A percentile compares a stretch with the other conserved stretches of the same genome.
Conservation (phyloP, 1,284 basidiomycete species). For the Melanopsichium pennsylvanicum region DNA sequence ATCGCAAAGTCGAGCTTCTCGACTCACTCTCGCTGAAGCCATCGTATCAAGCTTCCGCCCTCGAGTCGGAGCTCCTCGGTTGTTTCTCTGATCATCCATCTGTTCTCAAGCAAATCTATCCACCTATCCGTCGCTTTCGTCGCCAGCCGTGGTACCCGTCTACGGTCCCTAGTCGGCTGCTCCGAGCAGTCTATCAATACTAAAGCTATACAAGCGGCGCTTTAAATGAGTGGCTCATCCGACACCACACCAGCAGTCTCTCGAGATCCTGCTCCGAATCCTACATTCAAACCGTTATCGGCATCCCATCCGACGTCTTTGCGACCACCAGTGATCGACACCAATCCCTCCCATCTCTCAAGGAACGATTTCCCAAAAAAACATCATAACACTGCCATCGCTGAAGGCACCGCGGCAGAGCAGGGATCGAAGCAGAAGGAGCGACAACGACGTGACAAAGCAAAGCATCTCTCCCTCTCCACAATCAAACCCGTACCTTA, state of each 20-base stretch:
- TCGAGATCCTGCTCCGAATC: conserved; percentile 19
- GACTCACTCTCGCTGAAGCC: too few species aligned
- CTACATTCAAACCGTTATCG: neutral
- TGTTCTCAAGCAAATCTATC: too few species aligned
- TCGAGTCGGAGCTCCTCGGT: too few species aligned
- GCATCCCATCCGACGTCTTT: conserved; percentile 3
- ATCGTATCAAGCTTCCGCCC: too few species aligned
- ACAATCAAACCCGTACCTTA: conserved; percentile 19
- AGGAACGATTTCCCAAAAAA: conserved; percentile 28
- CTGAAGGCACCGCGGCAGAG: conserved; percentile 32
- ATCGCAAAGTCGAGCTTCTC: too few species aligned
- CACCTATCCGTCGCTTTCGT: too few species aligned
- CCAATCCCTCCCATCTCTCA: conserved; percentile 17
- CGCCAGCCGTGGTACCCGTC: too few species aligned
- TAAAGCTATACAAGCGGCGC: too few species aligned
- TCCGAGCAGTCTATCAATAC: too few species aligned
- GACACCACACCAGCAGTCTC: conserved; percentile 14
- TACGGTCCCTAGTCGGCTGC: too few species aligned
- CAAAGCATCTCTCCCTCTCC: conserved; percentile 34
- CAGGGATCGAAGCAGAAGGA: conserved; percentile 33
- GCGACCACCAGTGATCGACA: conserved; percentile 19
- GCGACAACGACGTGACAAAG: conserved; percentile 39
- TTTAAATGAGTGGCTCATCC: conserved; percentile 34
- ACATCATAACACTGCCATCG: conserved; percentile 26
- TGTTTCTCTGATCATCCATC: too few species aligned